These are phyloP conservation scores for Lachnellula arida DNA, from an alignment of 2,329 filamentous ascomycete genomes.

Conservation along the genomic window DNA sequence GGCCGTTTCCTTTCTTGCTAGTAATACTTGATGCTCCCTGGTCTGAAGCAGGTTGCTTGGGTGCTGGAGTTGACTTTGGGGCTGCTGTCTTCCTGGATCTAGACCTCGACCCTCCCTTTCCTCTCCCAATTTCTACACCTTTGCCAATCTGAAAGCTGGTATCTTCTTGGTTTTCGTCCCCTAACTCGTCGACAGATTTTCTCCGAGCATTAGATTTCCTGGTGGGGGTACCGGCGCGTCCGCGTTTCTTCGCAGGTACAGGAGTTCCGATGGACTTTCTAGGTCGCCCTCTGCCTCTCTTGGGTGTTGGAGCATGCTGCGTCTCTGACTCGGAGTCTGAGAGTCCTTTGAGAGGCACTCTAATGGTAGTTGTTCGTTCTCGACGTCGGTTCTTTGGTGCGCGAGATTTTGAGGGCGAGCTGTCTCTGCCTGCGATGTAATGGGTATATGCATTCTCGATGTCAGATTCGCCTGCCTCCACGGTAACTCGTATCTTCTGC, in stretches of 20 bases:
- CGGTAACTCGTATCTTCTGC: constrained; percentile 33
- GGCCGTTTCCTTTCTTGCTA: constrained; percentile 21
- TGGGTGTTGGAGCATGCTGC: constrained; percentile 33
- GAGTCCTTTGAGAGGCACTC: constrained; percentile 30
- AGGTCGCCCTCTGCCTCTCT: constrained; percentile 38
- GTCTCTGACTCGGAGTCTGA: constrained; percentile 29
- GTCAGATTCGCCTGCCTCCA: constrained; percentile 31
- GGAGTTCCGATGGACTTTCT: constrained; percentile 38
- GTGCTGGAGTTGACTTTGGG: constrained; percentile 16
- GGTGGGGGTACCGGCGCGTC: constrained; percentile 22
- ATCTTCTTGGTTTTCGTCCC: constrained; percentile 24
- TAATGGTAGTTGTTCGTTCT: constrained; percentile 31
- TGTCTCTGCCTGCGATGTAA: constrained; percentile 5
- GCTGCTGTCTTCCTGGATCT: constrained; percentile 22
- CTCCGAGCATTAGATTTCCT: constrained; percentile 20
- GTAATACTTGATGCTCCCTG: constrained; percentile 7
- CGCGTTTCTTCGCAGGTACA: constrained; percentile 30
- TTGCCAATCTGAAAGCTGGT: constrained; percentile 21
- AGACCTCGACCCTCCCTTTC: constrained; percentile 26
- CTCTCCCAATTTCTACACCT: constrained; percentile 18
- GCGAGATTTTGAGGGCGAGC: constrained; percentile 18
- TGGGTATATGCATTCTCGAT: constrained; percentile 20
- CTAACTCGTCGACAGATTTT: constrained; percentile 25
- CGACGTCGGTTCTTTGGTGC: constrained; percentile 17
- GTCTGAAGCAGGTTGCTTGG: constrained; percentile 6